Evolutionary conservation across 805 yeast species (phyloP).

Genomic region (Candida wancherniae): DNA sequence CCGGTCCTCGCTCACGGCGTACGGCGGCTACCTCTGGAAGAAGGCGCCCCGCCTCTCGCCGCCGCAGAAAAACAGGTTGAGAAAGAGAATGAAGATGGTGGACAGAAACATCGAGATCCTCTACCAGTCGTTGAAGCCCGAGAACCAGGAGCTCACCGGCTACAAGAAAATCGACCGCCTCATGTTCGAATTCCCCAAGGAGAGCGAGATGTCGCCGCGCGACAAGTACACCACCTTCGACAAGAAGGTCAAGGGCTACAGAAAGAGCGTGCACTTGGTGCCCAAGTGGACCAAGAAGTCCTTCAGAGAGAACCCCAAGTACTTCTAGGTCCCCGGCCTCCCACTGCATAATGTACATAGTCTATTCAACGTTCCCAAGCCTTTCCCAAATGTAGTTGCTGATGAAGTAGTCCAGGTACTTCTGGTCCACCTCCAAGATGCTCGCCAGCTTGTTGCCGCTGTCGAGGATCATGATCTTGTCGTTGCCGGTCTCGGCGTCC

Average conservation of each 20-base stretch:
- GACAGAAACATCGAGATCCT: constrained; percentile 72
- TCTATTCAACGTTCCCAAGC: constrained; percentile 16
- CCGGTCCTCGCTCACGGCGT: constrained; percentile 48
- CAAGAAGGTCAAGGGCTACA: constrained; percentile 67
- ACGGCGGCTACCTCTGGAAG: constrained; percentile 73
- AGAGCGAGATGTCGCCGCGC: constrained; percentile 67
- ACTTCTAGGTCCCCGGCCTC: constrained; percentile 38
- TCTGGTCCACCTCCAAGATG: constrained; percentile 47
- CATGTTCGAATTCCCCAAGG: constrained; percentile 59
- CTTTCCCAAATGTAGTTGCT: constrained; percentile 79
- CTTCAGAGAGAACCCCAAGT: constrained; percentile 72
- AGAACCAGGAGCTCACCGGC: constrained; percentile 32
- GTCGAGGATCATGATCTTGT: constrained; percentile 47
- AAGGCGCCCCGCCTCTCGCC: constrained; percentile 54
- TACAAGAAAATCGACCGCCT: constrained; percentile 34
- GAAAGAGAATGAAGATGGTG: constrained; percentile 76
- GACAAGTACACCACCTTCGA: constrained; percentile 88
- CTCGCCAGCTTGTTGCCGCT: constrained; percentile 41
- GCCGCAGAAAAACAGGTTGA: constrained; percentile 77
- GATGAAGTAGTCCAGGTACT: constrained; percentile 63
- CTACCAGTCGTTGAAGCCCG: constrained; percentile 32
- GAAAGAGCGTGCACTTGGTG: constrained; percentile 82
- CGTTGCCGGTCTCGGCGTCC: constrained; percentile 18
- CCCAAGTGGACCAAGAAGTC: constrained; percentile 91
- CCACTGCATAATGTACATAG: not conserved